Evolutionary conservation across 345 rosid species (phyloP).

Genomic region (Salix udensis): DNA sequence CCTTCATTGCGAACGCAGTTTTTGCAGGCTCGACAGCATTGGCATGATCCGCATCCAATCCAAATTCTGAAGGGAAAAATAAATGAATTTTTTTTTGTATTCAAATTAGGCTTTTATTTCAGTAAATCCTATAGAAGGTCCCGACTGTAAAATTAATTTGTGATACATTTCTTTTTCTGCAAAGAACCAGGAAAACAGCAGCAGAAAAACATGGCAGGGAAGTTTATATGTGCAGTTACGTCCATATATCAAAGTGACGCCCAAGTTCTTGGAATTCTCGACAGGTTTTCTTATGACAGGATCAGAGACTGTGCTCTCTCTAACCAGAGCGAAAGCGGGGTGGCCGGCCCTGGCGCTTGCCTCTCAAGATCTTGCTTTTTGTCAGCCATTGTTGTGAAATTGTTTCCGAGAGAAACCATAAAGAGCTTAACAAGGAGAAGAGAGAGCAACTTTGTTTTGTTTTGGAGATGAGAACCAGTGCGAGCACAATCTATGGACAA

Average conservation of each 20-base stretch:
- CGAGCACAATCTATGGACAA: conserved; percentile 3
- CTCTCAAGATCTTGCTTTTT: conserved; percentile 65
- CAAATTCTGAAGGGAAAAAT: too few species aligned
- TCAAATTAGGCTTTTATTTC: too few species aligned
- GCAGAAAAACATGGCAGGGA: not conserved
- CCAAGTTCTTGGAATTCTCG: conserved; percentile 49
- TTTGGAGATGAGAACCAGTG: not conserved
- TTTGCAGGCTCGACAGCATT: too few species aligned
- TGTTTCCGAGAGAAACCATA: not conserved
- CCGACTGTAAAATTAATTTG: too few species aligned
- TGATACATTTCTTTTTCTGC: not conserved
- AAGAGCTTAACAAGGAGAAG: not conserved
- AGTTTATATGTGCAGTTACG: conserved; percentile 1
- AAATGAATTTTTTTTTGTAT: too few species aligned
- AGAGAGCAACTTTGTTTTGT: not conserved
- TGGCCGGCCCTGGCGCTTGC: conserved; percentile 56
- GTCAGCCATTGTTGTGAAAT: conserved; percentile 37
- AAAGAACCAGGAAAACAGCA: not conserved
- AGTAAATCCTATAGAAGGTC: too few species aligned
- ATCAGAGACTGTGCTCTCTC: conserved; percentile 50
- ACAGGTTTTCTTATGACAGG: conserved; percentile 48
- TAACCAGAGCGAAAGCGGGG: conserved; percentile 57
- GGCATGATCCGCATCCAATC: too few species aligned
- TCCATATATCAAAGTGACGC: conserved; percentile 51
- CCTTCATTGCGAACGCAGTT: too few species aligned